Evolutionary conservation across 2,329 filamentous ascomycete species (phyloP).

Genomic region (Gliomastix tumulicola): DNA sequence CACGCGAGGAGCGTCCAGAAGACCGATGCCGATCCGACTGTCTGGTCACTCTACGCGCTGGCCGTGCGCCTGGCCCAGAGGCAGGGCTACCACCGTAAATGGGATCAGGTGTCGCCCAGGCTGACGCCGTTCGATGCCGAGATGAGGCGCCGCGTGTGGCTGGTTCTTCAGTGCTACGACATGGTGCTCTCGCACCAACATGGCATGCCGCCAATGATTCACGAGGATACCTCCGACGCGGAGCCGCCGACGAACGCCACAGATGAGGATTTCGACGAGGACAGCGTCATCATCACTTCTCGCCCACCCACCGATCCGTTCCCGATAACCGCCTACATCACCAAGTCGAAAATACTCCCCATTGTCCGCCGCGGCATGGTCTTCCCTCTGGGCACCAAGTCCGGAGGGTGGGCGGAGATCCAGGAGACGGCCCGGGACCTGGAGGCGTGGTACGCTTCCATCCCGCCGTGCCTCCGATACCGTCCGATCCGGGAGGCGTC

Average conservation of each 20-base stretch:
- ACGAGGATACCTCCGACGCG: constrained; percentile 38
- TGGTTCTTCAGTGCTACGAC: constrained; percentile 39
- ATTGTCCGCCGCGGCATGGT: constrained; percentile 35
- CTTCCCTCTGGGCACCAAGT: constrained; percentile 27
- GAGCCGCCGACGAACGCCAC: constrained; percentile 35
- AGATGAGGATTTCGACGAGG: constrained; percentile 46
- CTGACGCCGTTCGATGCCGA: constrained; percentile 42
- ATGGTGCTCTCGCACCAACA: constrained; percentile 42
- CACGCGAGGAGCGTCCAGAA: constrained; percentile 33
- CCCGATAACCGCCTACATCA: constrained; percentile 31
- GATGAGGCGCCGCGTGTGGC: constrained; percentile 43
- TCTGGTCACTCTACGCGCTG: constrained; percentile 41
- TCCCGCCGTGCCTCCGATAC: constrained; percentile 31
- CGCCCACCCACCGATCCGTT: constrained; percentile 34
- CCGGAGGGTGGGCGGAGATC: constrained; percentile 21
- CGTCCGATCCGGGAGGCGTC: constrained; percentile 32
- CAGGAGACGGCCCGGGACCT: constrained; percentile 18
- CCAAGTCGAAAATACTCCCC: constrained; percentile 34
- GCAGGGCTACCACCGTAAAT: constrained; percentile 44
- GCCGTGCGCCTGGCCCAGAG: constrained; percentile 41
- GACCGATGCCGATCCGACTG: constrained; percentile 30
- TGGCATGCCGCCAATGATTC: constrained; percentile 43
- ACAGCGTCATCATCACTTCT: constrained; percentile 31
- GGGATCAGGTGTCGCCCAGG: constrained; percentile 26
- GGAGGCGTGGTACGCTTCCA: constrained; percentile 24